Base-by-base conservation (phyloP, 2,329 filamentous ascomycete genomes). In the Alternaria angustiovoidea region DNA sequence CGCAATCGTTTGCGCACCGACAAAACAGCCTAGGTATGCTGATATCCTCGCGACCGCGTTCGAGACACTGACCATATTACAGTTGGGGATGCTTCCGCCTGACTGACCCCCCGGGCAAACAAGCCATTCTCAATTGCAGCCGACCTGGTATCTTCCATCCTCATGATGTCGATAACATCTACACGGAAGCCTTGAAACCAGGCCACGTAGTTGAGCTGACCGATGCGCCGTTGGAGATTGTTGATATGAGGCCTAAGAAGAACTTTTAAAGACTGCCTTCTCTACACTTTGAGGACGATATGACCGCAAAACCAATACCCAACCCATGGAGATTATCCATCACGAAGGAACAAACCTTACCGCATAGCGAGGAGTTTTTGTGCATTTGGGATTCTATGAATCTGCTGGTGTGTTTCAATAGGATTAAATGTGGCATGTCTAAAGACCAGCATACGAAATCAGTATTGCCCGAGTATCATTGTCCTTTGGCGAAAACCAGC, bases 1-100 rank as follows among this genome's bases (percentile, higher is more conserved):
- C 64, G 95, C 95, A 4, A 96, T 99, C 71, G 95, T 99, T 39
- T 99, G 95, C 80, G 92, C 95, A 6, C 95, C 95, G 0, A 90
- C 86, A 57, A 92, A 91, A 71, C 83, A 85, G 36, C 91, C 91
- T 44, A 91, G 89, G 88, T 94, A 81, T 81, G 89, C 85, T 47
- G n/a, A 16, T 14, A n/a, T 18, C 5, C 7, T 9, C 28, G 5
- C 49, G 3, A 1, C 9, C 8, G 32, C 32, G 12, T 18, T 38
- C 1, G 4, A 32, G 16, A 44, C 58, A 36, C 59, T 59, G 28
- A 60, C 18, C 8, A 39, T 39, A 8, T 24, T 26, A 44, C n/a
- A 94, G 92, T 63, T 94, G 92, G 83, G 95, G 95, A 49, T 91
- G 96, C 24, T 99, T 98, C 80, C 88, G 95, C 34, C 83, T 99